phyloP scores from a whole-genome alignment of 108 stramenopile species.

The Discostella pseudostelligera region DNA sequence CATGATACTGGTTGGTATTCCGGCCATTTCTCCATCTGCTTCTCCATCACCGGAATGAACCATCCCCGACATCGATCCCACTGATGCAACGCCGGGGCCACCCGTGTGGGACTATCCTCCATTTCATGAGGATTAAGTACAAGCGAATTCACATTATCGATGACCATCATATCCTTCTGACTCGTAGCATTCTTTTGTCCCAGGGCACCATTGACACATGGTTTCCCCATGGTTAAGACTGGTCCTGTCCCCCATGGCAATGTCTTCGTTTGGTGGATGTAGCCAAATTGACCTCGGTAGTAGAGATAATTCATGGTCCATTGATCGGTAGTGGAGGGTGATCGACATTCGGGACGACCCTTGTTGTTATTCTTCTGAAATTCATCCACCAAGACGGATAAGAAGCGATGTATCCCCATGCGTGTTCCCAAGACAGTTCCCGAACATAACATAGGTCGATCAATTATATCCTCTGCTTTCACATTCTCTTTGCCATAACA shows the following conservation, averaged over 20 bases:
- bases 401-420: constrained; percentile 62
- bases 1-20: constrained; percentile 18
- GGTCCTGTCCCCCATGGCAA: constrained; percentile 50
- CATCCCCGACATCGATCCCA: constrained; percentile 43
- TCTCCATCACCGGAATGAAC: constrained; percentile 27
- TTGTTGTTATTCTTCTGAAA: constrained; percentile 53
- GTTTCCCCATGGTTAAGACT: constrained; percentile 41
- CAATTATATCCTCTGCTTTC: constrained; percentile 42
- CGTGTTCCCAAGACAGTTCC: constrained; percentile 73
- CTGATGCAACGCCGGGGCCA: constrained; percentile 46
- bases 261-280: constrained; percentile 25
- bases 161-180: constrained; percentile 41
- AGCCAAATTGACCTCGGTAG: constrained; percentile 57
- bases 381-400: constrained; percentile 67
- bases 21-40: neutral
- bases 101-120: constrained; percentile 15
- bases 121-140: constrained; percentile 44
- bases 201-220: constrained; percentile 30
- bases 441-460: constrained; percentile 77
- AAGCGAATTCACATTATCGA: constrained; percentile 17
- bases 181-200: neutral
- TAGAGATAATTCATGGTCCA: constrained; percentile 79
- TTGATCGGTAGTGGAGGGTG: constrained; percentile 64
- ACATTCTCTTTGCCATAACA: constrained; percentile 41
- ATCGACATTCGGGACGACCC: constrained; percentile 48